phyloP scores from a whole-genome alignment of 2,329 filamentous ascomycete species.

The Tolypocladium sp. region DNA sequence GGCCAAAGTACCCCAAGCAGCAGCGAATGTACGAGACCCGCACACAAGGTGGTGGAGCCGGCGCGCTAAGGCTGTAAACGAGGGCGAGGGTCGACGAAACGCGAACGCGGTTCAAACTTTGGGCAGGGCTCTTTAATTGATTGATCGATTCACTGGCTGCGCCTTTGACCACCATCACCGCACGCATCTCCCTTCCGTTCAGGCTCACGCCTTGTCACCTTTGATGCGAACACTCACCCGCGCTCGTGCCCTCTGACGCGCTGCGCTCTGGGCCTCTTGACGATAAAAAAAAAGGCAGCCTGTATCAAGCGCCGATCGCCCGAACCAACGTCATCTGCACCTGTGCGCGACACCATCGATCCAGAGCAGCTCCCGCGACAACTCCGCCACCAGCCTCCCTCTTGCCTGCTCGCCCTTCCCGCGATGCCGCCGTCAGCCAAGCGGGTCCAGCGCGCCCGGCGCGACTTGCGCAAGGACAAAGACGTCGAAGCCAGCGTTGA shows the following conservation, averaged over 20 bases:
- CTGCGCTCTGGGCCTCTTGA: not conserved
- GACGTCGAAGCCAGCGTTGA: constrained; percentile 24
- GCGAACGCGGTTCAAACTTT: constrained; percentile 22
- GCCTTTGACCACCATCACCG: not conserved
- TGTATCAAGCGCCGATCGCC: not conserved
- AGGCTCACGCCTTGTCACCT: not conserved
- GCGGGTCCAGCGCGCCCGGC: constrained; percentile 25
- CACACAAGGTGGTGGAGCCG: not conserved
- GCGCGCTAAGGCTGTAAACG: constrained; percentile 3
- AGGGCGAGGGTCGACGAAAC: constrained; percentile 9
- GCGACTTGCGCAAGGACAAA: constrained; percentile 28
- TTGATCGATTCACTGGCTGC: not conserved
- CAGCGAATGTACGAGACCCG: not conserved
- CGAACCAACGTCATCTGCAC: not conserved
- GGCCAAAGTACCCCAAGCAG: not conserved
- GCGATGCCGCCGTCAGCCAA: constrained; percentile 29
- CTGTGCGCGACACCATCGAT: not conserved
- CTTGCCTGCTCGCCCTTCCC: constrained; percentile 4
- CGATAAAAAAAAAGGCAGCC: not conserved
- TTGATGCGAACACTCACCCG: not conserved
- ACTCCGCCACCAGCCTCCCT: not conserved
- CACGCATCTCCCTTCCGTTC: not conserved
- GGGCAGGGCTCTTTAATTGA: constrained; percentile 11
- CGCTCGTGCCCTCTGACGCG: not conserved
- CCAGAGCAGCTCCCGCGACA: not conserved